Conservation (phyloP, 805 yeast species). For the Priceomyces fermenticarens region DNA sequence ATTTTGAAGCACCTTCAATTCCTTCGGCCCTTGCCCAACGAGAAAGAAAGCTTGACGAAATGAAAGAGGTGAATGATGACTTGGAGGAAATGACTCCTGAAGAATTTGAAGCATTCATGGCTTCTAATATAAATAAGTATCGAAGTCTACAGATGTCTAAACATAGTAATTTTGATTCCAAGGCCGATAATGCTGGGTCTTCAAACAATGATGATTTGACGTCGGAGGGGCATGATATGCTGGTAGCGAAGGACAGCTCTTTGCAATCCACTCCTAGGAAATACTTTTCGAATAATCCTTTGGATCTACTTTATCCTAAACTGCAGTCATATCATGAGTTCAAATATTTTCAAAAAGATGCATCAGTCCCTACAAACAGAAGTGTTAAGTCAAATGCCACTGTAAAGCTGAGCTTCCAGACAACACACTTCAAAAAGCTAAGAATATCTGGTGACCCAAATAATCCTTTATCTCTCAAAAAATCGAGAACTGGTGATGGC, state of each 20-base stretch:
- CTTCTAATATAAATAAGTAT: constrained; percentile 29
- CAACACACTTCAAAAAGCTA: constrained; percentile 40
- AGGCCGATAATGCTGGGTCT: constrained; percentile 6
- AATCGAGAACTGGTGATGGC: constrained; percentile 4
- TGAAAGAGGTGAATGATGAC: neutral
- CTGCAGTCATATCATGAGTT: constrained; percentile 1
- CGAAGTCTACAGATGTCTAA: constrained; percentile 22
- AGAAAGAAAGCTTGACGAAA: neutral
- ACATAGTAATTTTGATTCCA: constrained; percentile 2
- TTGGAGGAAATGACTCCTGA: constrained; percentile 16
- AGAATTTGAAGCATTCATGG: constrained; percentile 33
- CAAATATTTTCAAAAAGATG: constrained; percentile 5
- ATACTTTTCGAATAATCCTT: constrained; percentile 13
- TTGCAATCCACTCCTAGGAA: neutral
- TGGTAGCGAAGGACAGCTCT: neutral
- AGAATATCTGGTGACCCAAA: constrained; percentile 39
- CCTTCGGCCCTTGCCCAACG: neutral
- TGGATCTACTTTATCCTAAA: constrained; percentile 11
- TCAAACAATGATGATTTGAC: neutral
- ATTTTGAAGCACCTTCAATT: neutral
- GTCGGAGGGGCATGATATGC: neutral
- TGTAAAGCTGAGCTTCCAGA: constrained; percentile 30
- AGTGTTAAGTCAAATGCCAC: constrained; percentile 36
- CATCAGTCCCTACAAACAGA: constrained; percentile 7
- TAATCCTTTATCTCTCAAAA: constrained; percentile 15